Evolutionary conservation across 2,329 filamentous ascomycete species (phyloP), one percentile per base, ranked within the genome.

Genomic region (Hypoxylon sp.): DNA sequence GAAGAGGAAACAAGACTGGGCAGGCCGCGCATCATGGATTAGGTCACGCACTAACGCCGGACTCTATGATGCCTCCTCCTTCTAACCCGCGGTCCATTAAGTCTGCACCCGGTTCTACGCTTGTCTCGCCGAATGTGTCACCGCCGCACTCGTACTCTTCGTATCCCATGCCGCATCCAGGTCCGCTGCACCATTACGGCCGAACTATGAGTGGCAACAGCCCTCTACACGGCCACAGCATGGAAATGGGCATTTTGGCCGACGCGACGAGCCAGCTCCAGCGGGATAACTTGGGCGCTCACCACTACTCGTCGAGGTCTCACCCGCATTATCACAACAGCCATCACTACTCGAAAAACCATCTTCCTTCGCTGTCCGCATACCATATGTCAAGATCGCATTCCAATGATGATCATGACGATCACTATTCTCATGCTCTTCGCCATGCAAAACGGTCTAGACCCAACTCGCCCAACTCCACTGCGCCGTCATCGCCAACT

Each of bases 331-430:
- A 84, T 69, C 78, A 78, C 53, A 80, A 85, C 69, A 79, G 77
- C 68, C 69, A 80, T 59, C 82, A 82, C 56, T 79, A 76, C 67
- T 81, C 82, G 63, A 84, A 87, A 67, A 85, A 84, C 60, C 90
- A 91, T 68, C 84, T 92, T 43, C 91, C 91, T 24, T 92, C 89
- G 8, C 85, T 95, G 22, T 91, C 91, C 1, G 89, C 91, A n/a
- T 97, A 97, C 77, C 92, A 93, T 75, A 97, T 98, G 93, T 93
- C 92, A 53, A 87, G 94, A 69, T 91, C 92, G 68, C 91, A 94
- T 80, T 94, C 92, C 7, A 88, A 92, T 74, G 91, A 93, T 62
- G 91, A 92, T 46, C 89, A 87, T 57, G 90, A 97, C 71, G 90
- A 94, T 74, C 91, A 90, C 70, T 94, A 94, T 77, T 79, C 82